phyloP scores from a whole-genome alignment of 352 stramenopile species.

The Thraustochytrium sp. region DNA sequence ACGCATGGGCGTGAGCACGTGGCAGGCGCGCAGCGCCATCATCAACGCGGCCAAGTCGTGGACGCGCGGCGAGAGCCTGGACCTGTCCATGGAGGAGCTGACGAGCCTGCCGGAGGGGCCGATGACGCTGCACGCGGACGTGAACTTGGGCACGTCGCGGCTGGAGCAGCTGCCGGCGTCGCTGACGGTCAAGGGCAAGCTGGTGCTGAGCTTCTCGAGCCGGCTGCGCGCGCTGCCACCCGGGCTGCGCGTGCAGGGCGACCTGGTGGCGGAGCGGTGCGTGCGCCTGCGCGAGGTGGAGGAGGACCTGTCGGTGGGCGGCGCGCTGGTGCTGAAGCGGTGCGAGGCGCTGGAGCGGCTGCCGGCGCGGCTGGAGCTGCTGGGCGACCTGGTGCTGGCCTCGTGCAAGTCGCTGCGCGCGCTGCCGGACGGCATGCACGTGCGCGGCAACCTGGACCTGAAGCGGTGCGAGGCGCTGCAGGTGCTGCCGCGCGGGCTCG shows the following conservation, averaged over 20 bases:
- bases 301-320: not conserved
- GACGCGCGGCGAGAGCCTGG: not conserved
- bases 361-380: not conserved
- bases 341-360: not conserved
- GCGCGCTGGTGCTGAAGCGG: not conserved
- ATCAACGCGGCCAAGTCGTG: not conserved
- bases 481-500: not conserved
- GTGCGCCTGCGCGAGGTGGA: not conserved
- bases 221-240: not conserved
- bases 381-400: not conserved
- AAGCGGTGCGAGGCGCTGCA: slow-evolving; percentile 1
- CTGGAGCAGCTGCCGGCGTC: not conserved
- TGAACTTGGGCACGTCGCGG: not conserved
- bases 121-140: not conserved
- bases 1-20: not conserved
- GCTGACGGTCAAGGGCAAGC: not conserved
- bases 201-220: not conserved
- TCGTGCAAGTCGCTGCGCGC: not conserved
- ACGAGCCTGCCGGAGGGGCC: not conserved
- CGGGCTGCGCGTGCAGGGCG: not conserved
- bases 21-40: not conserved
- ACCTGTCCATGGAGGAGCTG: not conserved
- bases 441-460: slow-evolving; percentile 1
- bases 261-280: not conserved
- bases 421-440: not conserved